phyloP scores from a whole-genome alignment of 2,329 filamentous ascomycete species.

The Graphilbum sp. region DNA sequence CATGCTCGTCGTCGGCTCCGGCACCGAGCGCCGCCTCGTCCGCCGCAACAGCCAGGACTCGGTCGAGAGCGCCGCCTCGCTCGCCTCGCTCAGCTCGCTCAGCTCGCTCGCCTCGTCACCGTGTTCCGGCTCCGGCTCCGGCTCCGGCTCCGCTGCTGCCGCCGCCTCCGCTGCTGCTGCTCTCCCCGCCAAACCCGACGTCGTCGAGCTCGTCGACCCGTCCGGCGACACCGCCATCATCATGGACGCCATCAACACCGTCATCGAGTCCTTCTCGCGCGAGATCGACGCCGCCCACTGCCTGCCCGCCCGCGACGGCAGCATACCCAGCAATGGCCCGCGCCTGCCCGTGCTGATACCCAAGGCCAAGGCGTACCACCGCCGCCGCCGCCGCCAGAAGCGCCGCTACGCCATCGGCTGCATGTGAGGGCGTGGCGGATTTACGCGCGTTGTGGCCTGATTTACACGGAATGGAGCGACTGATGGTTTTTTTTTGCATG shows the following conservation, averaged over 20 bases:
- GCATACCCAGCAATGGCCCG: constrained; percentile 1
- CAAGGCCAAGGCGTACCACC: constrained; percentile 8
- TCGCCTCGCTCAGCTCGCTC: neutral
- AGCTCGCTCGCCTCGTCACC: neutral
- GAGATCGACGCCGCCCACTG: constrained; percentile 7
- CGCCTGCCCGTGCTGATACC: constrained; percentile 9
- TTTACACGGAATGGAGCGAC: no score
- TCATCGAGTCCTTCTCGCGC: constrained; percentile 12
- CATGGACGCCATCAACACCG: constrained; percentile 10
- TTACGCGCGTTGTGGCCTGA: no score
- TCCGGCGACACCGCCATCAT: constrained; percentile 9
- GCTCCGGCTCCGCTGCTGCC: neutral
- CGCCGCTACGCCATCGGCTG: constrained; percentile 6
- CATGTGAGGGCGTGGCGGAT: neutral
- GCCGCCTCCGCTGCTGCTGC: neutral
- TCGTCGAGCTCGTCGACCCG: constrained; percentile 17
- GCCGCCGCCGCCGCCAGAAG: neutral
- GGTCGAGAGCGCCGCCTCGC: constrained; percentile 3
- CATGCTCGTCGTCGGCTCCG: constrained; percentile 17
- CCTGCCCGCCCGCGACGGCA: neutral
- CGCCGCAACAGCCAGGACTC: constrained; percentile 6
- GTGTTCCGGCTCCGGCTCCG: neutral
- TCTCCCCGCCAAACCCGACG: constrained; percentile 7
- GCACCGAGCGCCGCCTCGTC: constrained; percentile 2
- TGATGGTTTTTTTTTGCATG: no score